Percentiles rank a stretch among this genome's conserved stretches.
Conservation (phyloP, 106 monocot species). For the Alisma plantagoaquatica region DNA sequence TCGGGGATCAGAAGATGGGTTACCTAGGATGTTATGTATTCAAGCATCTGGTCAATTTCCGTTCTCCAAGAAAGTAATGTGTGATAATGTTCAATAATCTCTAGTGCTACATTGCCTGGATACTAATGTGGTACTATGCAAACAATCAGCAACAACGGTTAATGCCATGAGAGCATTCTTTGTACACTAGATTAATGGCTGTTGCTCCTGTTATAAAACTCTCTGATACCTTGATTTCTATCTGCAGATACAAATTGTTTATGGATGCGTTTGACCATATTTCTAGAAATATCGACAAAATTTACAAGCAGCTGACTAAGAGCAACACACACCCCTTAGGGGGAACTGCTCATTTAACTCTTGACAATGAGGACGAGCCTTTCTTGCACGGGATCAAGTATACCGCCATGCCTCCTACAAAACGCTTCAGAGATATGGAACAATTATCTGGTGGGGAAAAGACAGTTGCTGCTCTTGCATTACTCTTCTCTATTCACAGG, state of each 20-base stretch:
- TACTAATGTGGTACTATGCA: too few relatives aligned
- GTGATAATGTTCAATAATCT: neutral
- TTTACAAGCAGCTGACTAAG: constrained; percentile 92
- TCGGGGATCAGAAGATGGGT: neutral
- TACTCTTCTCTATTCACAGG: constrained; percentile 98
- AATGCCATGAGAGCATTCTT: too few relatives aligned
- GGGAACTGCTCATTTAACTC: constrained; percentile 86
- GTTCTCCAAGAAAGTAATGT: too few relatives aligned
- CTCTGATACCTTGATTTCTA: too few relatives aligned
- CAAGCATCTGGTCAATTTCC: too few relatives aligned
- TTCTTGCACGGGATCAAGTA: constrained; percentile 97
- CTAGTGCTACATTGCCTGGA: too few relatives aligned
- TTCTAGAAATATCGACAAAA: constrained; percentile 84
- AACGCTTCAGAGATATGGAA: constrained; percentile 97
- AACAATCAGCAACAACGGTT: too few relatives aligned
- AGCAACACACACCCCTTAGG: constrained; percentile 97
- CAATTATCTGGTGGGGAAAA: constrained; percentile 98
- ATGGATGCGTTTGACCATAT: constrained; percentile 97
- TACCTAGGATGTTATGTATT: neutral
- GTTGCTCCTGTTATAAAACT: too few relatives aligned
- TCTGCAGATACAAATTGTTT: constrained; percentile 72
- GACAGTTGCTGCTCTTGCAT: constrained; percentile 94
- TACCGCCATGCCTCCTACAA: constrained; percentile 99
- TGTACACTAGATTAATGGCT: too few relatives aligned
- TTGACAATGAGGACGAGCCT: constrained; percentile 98